Conservation (phyloP, 495 filamentous ascomycete genomes). For the Hypoxylon perforatum region DNA sequence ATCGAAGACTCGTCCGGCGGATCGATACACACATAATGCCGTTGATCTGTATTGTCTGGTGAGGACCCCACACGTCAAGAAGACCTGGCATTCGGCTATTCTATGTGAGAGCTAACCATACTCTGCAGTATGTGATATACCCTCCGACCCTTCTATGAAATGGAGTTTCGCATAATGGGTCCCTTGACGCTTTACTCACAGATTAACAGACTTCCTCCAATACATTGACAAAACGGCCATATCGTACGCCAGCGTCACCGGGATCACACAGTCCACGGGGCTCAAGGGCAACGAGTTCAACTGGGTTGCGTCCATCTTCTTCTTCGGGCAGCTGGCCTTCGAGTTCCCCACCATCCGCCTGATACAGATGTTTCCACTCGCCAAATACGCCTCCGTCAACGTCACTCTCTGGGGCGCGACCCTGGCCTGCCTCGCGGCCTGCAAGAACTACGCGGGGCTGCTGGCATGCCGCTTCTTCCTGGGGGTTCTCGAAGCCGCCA, state of each 20-base stretch:
- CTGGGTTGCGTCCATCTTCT: constrained; percentile 60
- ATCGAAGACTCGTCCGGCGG: constrained; percentile 62
- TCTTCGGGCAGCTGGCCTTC: constrained; percentile 72
- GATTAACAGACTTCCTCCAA: constrained; percentile 65
- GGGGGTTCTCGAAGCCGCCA: constrained; percentile 69
- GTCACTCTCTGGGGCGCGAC: constrained; percentile 68
- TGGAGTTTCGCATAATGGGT: too few species aligned
- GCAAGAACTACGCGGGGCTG: constrained; percentile 54
- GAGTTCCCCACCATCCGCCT: constrained; percentile 72
- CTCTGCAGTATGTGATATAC: constrained; percentile 11
- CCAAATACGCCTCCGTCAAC: constrained; percentile 67
- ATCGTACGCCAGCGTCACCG: constrained; percentile 72
- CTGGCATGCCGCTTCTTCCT: constrained; percentile 69
- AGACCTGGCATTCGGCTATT: not conserved
- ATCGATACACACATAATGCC: constrained; percentile 74
- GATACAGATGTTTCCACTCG: constrained; percentile 67
- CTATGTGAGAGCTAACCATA: constrained; percentile 2
- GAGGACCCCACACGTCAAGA: not conserved
- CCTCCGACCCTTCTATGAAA: too few species aligned
- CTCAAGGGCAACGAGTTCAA: constrained; percentile 38
- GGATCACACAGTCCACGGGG: constrained; percentile 55
- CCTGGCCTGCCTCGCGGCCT: constrained; percentile 64
- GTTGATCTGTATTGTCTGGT: constrained; percentile 65
- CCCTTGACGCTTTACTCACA: constrained; percentile 9
- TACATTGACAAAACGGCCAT: constrained; percentile 74